Percentiles rank a stretch among this genome's conserved stretches.
These are phyloP conservation scores for Marasmius tenuissimus DNA, from an alignment of 1,284 basidiomycete genomes.

Conservation along the genomic window DNA sequence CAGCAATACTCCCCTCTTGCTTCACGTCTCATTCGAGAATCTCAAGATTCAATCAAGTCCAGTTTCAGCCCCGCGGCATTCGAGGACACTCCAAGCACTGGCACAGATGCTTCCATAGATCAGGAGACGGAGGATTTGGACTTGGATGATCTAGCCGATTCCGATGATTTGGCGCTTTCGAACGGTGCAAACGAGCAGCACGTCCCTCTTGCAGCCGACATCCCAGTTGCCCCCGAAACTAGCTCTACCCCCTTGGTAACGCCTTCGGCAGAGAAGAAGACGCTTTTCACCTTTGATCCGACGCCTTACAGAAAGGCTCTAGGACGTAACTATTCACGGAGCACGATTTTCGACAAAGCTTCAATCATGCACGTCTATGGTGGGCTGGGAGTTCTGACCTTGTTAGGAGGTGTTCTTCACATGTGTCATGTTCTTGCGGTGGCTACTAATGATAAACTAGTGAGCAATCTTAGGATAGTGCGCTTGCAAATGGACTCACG, in stretches of 20 bases:
- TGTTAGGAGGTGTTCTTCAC: neutral
- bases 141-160: too few relatives aligned
- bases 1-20: neutral
- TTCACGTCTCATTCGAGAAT: neutral
- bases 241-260: neutral
- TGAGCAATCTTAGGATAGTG: neutral
- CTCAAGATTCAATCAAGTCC: neutral
- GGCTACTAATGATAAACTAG: neutral
- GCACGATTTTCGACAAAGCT: neutral
- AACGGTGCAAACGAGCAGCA: too few relatives aligned
- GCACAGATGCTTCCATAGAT: neutral
- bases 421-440: neutral
- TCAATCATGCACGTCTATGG: neutral
- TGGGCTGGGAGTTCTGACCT: neutral
- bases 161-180: too few relatives aligned
- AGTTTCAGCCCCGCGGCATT: neutral
- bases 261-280: neutral
- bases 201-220: too few relatives aligned
- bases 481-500: neutral
- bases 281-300: neutral
- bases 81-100: neutral
- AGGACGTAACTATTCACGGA: neutral
- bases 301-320: neutral
- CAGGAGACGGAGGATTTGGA: too few relatives aligned
- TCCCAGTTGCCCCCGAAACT: neutral